These are phyloP conservation scores for Papiliotrema laurentii DNA, from an alignment of 1,284 basidiomycete species.

Conservation along the genomic window DNA sequence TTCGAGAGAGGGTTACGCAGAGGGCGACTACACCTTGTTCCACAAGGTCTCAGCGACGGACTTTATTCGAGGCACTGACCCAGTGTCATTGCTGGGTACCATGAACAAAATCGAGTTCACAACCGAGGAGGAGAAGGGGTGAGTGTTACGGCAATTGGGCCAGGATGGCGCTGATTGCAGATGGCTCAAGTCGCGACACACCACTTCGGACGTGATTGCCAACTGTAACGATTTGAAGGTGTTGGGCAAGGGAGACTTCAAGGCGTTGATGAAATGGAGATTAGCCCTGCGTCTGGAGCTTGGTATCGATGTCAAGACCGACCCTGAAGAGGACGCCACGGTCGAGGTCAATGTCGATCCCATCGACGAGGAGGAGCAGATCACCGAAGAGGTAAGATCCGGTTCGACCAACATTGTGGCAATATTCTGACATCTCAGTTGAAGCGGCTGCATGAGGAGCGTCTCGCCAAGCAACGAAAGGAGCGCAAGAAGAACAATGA, in stretches of 20 bases:
- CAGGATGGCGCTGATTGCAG: slow-evolving; percentile 8
- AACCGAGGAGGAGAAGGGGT: slow-evolving; percentile 80
- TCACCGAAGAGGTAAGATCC: slow-evolving; percentile 70
- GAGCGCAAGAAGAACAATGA: slow-evolving; percentile 87
- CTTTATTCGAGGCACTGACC: slow-evolving; percentile 67
- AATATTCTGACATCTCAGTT: slow-evolving; percentile 11
- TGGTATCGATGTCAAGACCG: slow-evolving; percentile 74
- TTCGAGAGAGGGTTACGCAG: slow-evolving; percentile 90
- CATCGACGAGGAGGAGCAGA: slow-evolving; percentile 79
- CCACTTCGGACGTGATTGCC: slow-evolving; percentile 71
- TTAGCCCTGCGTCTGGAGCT: slow-evolving; percentile 75
- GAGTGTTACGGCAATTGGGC: slow-evolving; percentile 24
- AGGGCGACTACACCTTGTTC: slow-evolving; percentile 90
- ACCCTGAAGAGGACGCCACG: slow-evolving; percentile 64
- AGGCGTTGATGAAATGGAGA: slow-evolving; percentile 87
- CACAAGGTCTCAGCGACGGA: slow-evolving; percentile 67
- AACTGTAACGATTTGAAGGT: slow-evolving; percentile 94
- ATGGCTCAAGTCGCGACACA: slow-evolving; percentile 71
- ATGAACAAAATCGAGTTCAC: slow-evolving; percentile 80
- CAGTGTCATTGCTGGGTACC: slow-evolving; percentile 74
- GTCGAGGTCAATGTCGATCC: slow-evolving; percentile 74
- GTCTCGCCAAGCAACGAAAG: slow-evolving; percentile 67
- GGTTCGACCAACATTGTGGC: too few relatives aligned
- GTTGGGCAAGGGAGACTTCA: slow-evolving; percentile 96
- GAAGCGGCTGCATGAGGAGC: slow-evolving; percentile 73